Evolutionary conservation across 345 rosid species (phyloP).

Genomic region (Kandelia obovata): DNA sequence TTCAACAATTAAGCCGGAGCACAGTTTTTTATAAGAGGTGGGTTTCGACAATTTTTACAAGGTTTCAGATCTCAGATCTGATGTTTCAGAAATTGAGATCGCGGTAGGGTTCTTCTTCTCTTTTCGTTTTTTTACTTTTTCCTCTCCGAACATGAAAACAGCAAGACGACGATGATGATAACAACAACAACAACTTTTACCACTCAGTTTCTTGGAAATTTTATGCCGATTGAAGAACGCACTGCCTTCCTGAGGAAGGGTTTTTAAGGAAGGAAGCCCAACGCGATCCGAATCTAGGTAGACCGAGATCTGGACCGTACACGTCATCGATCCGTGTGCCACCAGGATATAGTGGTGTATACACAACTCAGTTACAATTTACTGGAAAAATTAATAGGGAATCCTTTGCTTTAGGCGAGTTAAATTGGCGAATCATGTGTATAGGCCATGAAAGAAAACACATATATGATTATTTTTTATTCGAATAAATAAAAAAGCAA

Average conservation of each 20-base stretch:
- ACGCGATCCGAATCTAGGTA: conserved; percentile 34
- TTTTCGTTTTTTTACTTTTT: not conserved
- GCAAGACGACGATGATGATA: not conserved
- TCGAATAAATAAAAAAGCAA: too few species aligned
- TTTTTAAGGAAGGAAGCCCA: conserved; percentile 16
- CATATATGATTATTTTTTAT: too few species aligned
- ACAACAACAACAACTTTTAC: not conserved
- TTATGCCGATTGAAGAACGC: too few species aligned
- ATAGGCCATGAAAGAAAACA: too few species aligned
- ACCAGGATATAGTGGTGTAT: too few species aligned
- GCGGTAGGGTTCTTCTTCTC: not conserved
- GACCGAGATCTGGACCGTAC: conserved; percentile 62
- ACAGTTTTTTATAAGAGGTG: not conserved
- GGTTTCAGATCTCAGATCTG: conserved; percentile 7
- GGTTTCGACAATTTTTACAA: not conserved
- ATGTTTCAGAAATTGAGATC: conserved; percentile 5
- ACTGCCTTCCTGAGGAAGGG: not conserved
- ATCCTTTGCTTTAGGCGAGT: too few species aligned
- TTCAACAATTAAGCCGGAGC: not conserved
- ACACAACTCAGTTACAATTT: too few species aligned
- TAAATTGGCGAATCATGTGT: too few species aligned
- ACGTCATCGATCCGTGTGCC: conserved; percentile 60
- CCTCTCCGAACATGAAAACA: not conserved
- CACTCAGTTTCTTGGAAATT: not conserved
- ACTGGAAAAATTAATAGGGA: too few species aligned